phyloP scores from a whole-genome alignment of 305 asterid genomes.

The Fraxinus sp. region DNA sequence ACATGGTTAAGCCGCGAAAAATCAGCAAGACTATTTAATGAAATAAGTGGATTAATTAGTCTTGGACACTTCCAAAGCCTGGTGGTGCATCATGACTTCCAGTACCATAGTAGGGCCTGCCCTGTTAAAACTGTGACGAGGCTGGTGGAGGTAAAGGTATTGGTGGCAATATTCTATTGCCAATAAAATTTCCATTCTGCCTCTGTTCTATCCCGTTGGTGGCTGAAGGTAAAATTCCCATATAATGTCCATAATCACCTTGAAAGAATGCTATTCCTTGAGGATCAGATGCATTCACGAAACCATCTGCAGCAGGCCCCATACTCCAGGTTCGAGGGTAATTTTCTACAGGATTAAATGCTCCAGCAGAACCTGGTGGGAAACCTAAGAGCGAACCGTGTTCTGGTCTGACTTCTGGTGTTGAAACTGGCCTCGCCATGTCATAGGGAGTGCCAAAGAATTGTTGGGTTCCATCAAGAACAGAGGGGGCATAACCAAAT shows the following conservation, averaged over 20 bases:
- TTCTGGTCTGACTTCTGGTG: slow-evolving; percentile 56
- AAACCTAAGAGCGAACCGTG: slow-evolving; percentile 64
- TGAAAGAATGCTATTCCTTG: not conserved
- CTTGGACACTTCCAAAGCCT: slow-evolving; percentile 45
- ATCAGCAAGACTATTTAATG: not conserved
- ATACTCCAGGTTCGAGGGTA: slow-evolving; percentile 69
- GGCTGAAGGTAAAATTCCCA: slow-evolving; percentile 40
- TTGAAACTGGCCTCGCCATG: slow-evolving; percentile 57
- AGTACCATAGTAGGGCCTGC: slow-evolving; percentile 52
- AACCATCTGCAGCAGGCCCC: slow-evolving; percentile 34
- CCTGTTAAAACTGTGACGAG: slow-evolving; percentile 41
- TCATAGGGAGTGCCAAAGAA: slow-evolving; percentile 58
- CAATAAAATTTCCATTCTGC: slow-evolving; percentile 45
- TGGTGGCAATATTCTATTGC: slow-evolving; percentile 54
- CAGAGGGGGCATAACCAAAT: slow-evolving; percentile 60
- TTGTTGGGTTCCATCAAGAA: slow-evolving; percentile 67
- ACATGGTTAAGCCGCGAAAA: not conserved
- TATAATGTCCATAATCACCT: slow-evolving; percentile 55
- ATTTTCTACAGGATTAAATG: slow-evolving; percentile 49
- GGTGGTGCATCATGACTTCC: slow-evolving; percentile 60
- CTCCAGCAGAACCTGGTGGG: slow-evolving; percentile 60
- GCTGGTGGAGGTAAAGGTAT: slow-evolving; percentile 46
- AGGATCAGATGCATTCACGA: slow-evolving; percentile 32
- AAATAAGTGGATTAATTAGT: slow-evolving; percentile 25
- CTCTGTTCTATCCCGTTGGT: slow-evolving; percentile 48